Percentiles rank a stretch among this genome's conserved stretches.
Conservation (phyloP, 2,329 filamentous ascomycete species). For the Colletotrichum simmondsii region DNA sequence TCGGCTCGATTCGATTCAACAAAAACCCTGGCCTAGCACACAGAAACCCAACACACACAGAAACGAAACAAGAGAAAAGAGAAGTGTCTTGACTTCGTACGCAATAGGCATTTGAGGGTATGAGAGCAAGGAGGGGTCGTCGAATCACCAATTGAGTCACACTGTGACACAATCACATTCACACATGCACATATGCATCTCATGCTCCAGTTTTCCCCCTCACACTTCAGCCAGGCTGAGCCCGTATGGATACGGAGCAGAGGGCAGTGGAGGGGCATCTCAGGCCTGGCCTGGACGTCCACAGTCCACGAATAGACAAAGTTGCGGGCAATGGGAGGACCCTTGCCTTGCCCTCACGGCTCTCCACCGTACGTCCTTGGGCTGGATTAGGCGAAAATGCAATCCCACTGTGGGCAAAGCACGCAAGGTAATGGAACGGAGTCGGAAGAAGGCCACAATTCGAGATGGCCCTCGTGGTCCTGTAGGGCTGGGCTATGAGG, state of each 20-base stretch:
- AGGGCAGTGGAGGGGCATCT: constrained; percentile 2
- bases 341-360: not conserved
- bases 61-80: not conserved
- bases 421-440: too few relatives aligned
- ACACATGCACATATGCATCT: not conserved
- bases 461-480: too few relatives aligned
- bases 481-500: too few relatives aligned
- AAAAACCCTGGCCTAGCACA: not conserved
- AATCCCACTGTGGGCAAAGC: constrained; percentile 7
- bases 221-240: not conserved
- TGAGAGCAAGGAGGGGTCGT: not conserved
- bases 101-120: too few relatives aligned
- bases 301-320: not conserved
- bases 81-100: not conserved
- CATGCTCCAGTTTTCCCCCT: not conserved
- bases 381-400: constrained; percentile 8
- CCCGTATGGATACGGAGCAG: too few relatives aligned
- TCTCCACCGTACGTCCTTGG: not conserved
- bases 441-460: not conserved
- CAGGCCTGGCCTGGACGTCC: not conserved
- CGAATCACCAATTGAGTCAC: not conserved
- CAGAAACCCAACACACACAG: not conserved
- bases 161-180: not conserved
- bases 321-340: not conserved
- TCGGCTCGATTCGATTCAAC: not conserved